Conservation (phyloP, 371 early-diverging fungal species). For the Mortierella sp. region DNA sequence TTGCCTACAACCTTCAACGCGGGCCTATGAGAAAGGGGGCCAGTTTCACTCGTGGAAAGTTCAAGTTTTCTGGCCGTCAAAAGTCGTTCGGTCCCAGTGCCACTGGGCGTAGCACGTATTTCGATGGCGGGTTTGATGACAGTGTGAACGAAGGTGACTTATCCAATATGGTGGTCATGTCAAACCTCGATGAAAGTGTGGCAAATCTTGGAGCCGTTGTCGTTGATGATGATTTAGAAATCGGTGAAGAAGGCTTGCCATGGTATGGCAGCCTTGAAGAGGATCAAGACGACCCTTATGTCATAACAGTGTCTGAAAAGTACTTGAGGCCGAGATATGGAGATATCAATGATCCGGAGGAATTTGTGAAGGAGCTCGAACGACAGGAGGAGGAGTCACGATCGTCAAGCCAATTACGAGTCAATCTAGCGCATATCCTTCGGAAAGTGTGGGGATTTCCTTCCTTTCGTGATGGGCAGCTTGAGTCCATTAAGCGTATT, state of each 20-base stretch:
- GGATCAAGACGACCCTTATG: constrained; percentile 24
- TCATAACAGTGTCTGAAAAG: constrained; percentile 25
- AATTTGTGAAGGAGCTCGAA: constrained; percentile 34
- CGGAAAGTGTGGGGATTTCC: constrained; percentile 54
- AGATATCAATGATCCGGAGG: constrained; percentile 40
- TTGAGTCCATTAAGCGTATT: constrained; percentile 59
- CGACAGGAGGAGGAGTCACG: constrained; percentile 2
- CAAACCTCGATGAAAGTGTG: too few relatives aligned
- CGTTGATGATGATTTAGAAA: constrained; percentile 15
- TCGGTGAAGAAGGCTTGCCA: constrained; percentile 16
- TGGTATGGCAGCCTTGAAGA: constrained; percentile 46
- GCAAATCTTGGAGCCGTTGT: constrained; percentile 12
- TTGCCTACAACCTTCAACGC: constrained; percentile 45
- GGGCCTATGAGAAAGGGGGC: constrained; percentile 23
- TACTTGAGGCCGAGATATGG: constrained; percentile 21
- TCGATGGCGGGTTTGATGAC: too few relatives aligned
- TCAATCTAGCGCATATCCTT: constrained; percentile 54
- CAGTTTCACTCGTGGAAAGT: constrained; percentile 17
- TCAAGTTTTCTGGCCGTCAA: neutral
- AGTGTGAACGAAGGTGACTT: too few relatives aligned
- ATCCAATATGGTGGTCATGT: constrained; percentile 9
- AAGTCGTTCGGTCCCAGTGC: neutral
- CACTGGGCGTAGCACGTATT: too few relatives aligned
- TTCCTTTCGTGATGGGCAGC: constrained; percentile 59
- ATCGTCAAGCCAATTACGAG: constrained; percentile 18